Conservation (phyloP, 2,329 filamentous ascomycete species). For the Ramichloridium luteum region DNA sequence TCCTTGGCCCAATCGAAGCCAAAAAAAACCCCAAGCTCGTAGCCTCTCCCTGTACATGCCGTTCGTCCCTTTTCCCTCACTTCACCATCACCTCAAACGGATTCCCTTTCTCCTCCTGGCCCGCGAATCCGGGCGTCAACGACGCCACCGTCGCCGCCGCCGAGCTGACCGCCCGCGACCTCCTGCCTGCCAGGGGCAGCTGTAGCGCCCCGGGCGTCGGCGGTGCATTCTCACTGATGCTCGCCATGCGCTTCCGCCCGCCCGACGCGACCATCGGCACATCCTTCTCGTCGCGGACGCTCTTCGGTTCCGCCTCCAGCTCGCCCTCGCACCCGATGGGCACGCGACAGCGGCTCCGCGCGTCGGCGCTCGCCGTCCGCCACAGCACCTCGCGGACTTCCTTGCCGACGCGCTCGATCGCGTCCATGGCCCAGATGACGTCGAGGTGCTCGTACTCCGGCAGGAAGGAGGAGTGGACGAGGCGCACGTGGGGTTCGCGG, state of each 20-base stretch:
- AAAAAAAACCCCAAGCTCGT: no score
- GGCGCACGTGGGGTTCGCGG: constrained; percentile 64
- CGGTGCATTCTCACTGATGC: constrained; percentile 14
- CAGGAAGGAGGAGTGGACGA: constrained; percentile 74
- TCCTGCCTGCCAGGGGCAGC: no score
- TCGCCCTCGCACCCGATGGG: constrained; percentile 47
- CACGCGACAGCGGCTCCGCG: constrained; percentile 46
- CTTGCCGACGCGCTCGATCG: constrained; percentile 65
- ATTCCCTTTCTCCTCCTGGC: no score
- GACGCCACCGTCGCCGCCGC: no score
- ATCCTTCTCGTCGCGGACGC: constrained; percentile 13
- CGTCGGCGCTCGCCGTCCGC: constrained; percentile 53
- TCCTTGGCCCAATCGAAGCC: no score
- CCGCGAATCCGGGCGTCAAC: no score
- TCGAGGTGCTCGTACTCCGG: constrained; percentile 88
- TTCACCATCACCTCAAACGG: no score
- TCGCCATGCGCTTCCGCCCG: constrained; percentile 20
- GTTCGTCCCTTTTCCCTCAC: no score
- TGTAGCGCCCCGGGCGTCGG: no score
- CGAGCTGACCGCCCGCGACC: no score
- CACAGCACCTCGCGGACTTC: constrained; percentile 75
- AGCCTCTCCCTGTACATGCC: no score
- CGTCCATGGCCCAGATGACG: constrained; percentile 89
- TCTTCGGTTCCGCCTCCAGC: constrained; percentile 12
- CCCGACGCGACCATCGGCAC: constrained; percentile 19